A percentile compares a stretch with the other conserved stretches of the same genome.
Conservation (phyloP, 2,329 filamentous ascomycete species). For the Calonectria pauciramosa region DNA sequence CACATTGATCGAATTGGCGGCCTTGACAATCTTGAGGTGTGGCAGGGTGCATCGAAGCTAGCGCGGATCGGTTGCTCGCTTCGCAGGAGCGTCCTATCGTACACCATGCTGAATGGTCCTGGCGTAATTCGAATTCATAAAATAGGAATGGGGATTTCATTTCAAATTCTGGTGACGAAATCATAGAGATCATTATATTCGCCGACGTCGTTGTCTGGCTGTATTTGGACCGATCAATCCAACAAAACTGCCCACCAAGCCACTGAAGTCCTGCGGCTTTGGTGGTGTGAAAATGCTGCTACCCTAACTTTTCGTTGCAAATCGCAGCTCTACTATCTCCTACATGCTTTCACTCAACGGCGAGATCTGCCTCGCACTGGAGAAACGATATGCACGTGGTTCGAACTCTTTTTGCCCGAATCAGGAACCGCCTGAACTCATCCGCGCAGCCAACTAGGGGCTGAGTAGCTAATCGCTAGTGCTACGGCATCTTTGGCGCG, state of each 20-base stretch:
- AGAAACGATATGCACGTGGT: not conserved
- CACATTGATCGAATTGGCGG: not conserved
- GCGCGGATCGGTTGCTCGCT: not conserved
- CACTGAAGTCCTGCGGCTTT: not conserved
- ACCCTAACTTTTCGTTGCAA: not conserved
- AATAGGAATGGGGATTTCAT: not conserved
- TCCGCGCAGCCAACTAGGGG: not conserved
- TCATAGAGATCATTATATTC: not conserved
- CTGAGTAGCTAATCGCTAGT: not conserved
- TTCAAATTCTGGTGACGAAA: not conserved
- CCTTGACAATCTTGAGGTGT: not conserved
- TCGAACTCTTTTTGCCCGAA: not conserved
- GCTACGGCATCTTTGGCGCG: too few species aligned
- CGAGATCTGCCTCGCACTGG: not conserved
- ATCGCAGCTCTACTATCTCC: not conserved
- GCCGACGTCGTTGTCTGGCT: not conserved
- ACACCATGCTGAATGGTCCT: not conserved
- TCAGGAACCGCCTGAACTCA: not conserved
- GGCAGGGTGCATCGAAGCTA: not conserved
- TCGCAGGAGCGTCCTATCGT: not conserved
- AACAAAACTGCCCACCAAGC: too few species aligned
- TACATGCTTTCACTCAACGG: not conserved
- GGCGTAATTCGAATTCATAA: not conserved
- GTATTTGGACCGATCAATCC: too few species aligned
- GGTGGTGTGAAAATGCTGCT: too few species aligned